Base-by-base conservation (phyloP, 2,329 filamentous ascomycete genomes). In the Truncatella angustata region DNA sequence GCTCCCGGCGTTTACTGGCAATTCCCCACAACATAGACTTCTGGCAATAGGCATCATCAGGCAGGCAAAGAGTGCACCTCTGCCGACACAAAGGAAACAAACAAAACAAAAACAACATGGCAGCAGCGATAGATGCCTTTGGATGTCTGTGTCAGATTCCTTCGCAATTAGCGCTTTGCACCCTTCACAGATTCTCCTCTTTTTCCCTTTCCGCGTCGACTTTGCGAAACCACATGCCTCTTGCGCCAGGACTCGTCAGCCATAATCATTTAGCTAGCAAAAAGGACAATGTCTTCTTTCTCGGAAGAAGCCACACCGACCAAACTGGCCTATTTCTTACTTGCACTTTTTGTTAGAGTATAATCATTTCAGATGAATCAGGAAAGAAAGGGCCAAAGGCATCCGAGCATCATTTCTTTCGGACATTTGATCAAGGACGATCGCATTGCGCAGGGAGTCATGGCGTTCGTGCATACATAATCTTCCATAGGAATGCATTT, bases 321-420 rank as follows among this genome's bases (percentile, higher is more conserved):
- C 37, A 10, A 24, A 34, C 28, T 18, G 49, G 37, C 40, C 26
- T 48, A 47, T 20, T 52, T 48, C 37, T 45, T 34, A 20, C n/a
- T 32, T 35, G 12, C 43, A 46, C 26, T 32, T 46, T 46, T 32
- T 46, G 43, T 46, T 46, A 46, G 43, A 46, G 43, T 46, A 46
- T 46, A 46, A 46, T 46, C 43, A 35, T 34, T 34, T 46, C 16
- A 20, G 10, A 28, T 12, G 43, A 21, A 46, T 34, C 43, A 46
- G 43, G 43, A n/a, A 39, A 32, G 43, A 16, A 32, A 34, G 26
- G 28, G 26, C 43, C 18, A 40, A 40, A 21, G 30, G 28, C 43
- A 46, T 46, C 40, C 24, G 26, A 46, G 28, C 28, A 46, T 46
- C 24, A 46, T 46, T 46, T 46, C 43, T 46, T 18, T 21, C 9